Evolutionary conservation across 2,329 filamentous ascomycete species (phyloP), one percentile per base, ranked within the genome.

Genomic region (Catunica adiposa): DNA sequence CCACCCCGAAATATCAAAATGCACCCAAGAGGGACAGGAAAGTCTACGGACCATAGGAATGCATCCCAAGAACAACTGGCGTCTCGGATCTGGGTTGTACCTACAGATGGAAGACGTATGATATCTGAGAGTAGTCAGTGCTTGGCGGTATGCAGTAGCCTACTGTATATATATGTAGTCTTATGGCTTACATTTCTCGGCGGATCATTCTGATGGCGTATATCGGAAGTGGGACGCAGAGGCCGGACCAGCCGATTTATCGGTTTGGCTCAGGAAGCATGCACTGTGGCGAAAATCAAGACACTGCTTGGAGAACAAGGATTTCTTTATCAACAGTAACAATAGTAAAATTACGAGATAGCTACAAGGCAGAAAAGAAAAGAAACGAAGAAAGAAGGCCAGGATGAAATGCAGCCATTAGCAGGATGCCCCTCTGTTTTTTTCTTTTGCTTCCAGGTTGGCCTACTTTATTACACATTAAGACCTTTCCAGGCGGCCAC

Each of bases 61-160:
- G 17, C n/a, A 48, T 48, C 4, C 22, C 44, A 25, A 48, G 22
- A 48, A 48, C 9, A 48, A 26, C 20, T 48, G 17, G 44, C 44
- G 44, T 11, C n/a, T 48, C 23, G 44, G 44, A 25, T 48, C 9
- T 48, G 17, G 29, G 22, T 48, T 48, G 44, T 48, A 48, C 44
- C 44, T 48, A 48, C 44, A 48, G 23, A 48, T 48, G 20, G 44
- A 48, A 48, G 44, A 48, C 17, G 44, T 48, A 48, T 7, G 11
- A 25, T 48, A 48, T 48, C 20, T 48, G 44, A 48, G 44, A 34
- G 29, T 34, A 34, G 11, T 11, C 44, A 25, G 44, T n/a, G 15
- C n/a, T n/a, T 48, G 11, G 44, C 22, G 9, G 8, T 3, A 7
- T 48, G 22, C 22, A 48, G 22, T 20, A 14, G 22, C 26, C 17